Percentiles rank a stretch among this genome's conserved stretches.
Evolutionary conservation across 345 rosid genomes (phyloP).

Genomic region (Chamaenerion angustifolium): DNA sequence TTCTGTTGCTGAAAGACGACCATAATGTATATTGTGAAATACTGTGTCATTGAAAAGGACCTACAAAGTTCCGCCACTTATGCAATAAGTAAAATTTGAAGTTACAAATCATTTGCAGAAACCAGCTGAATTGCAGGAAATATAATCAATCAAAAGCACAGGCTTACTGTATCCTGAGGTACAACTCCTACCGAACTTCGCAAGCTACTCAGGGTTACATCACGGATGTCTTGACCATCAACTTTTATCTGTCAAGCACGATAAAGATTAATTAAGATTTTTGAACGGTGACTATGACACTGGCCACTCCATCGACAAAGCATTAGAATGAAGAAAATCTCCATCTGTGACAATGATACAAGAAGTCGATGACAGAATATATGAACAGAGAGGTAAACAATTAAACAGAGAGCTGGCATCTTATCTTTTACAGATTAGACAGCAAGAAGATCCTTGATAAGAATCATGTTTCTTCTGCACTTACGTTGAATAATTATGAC

Average conservation of each 20-base stretch:
- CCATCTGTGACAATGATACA: no score
- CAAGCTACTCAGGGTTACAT: slow-evolving; percentile 63
- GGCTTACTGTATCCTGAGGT: slow-evolving; percentile 92
- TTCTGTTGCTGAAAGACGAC: slow-evolving; percentile 80
- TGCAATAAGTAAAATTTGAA: background rate
- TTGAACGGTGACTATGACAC: background rate
- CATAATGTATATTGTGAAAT: slow-evolving; percentile 91
- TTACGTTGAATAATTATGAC: no score
- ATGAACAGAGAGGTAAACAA: no score
- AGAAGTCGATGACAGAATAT: no score
- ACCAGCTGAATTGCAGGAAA: background rate
- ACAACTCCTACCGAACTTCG: slow-evolving; percentile 76
- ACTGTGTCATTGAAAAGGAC: slow-evolving; percentile 95
- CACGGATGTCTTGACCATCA: slow-evolving; percentile 79
- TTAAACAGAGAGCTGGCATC: no score
- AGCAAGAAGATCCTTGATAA: no score
- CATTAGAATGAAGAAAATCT: no score
- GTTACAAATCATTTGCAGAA: background rate
- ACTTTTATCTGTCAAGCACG: slow-evolving; percentile 40
- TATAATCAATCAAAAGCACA: background rate
- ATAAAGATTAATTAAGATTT: background rate
- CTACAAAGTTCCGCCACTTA: slow-evolving; percentile 23
- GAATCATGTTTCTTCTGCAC: no score
- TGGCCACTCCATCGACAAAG: no score
- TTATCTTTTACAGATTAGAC: no score